Base-by-base conservation (phyloP, 2,329 filamentous ascomycete species). In the Neopestalotiopsis clavispora region DNA sequence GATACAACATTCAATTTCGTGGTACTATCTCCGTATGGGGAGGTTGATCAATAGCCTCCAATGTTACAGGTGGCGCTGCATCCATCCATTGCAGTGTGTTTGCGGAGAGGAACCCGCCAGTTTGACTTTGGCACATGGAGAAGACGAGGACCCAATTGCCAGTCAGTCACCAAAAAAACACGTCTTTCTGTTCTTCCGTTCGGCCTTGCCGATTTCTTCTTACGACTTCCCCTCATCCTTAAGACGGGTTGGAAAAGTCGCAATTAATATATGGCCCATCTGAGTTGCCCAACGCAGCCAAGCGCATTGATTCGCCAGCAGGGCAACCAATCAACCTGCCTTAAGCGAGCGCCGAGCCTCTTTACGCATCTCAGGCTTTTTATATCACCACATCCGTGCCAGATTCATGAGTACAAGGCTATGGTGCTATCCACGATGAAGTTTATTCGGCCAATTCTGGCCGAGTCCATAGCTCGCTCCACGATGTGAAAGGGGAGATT, bases 271-370 rank as follows among this genome's bases (percentile, higher is more conserved):
- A 40, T 34, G 17, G 32, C 13, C 3, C 12, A 38, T 62, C 10
- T 14, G 34, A 62, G 59, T 62, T 62, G 59, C 59, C 59, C 28
- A 62, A 62, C 14, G 32, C n/a, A 40, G 59, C n/a, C 59, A 62
- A 38, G 59, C 34, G 59, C 59, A 40, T 52, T 62, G 59, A 62
- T 62, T 42, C 59, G 59, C 59, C 32, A 62, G 32, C 30, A 23
- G n/a, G 14, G 7, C 32, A 2, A 40, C 59, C 59, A 62, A 62
- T 62, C 32, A 40, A 62, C 32, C 59, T 62, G 59, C 59, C 59
- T 40, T 62, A 62, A 62, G 32, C 32, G 59, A 42, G 17, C 32
- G 59, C 59, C 32, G n/a, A 62, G 30, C 30, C 14, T 40, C 17
- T 20, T 28, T 9, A 40, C 4, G 20, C 13, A 62, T 38, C n/a